Percentiles rank a stretch among this genome's conserved stretches.
Conservation (phyloP, 331 rosid genomes). For the Malus hybrid region DNA sequence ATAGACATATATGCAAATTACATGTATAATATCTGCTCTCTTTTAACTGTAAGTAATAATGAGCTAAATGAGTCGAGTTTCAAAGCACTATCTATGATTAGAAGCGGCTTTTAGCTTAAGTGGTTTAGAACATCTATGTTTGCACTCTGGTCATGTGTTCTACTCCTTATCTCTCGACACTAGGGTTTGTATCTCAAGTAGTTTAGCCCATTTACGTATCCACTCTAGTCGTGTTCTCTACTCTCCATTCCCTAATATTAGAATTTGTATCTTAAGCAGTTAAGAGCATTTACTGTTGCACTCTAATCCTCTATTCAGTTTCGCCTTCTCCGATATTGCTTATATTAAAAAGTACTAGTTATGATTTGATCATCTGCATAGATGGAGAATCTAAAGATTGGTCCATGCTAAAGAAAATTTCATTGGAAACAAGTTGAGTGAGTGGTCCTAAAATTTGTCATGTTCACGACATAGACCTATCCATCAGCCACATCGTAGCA, state of each 20-base stretch:
- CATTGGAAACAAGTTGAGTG: background rate
- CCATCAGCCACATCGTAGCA: background rate
- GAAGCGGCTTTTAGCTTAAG: background rate
- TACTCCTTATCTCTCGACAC: too few relatives aligned
- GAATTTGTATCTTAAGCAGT: too few relatives aligned
- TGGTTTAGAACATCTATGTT: background rate
- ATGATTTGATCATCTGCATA: background rate
- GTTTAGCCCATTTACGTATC: too few relatives aligned
- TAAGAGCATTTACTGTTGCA: background rate
- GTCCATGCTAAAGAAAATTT: constrained; percentile 2
- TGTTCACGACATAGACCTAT: background rate
- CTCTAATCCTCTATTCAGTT: background rate
- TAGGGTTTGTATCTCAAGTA: too few relatives aligned
- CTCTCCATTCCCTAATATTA: too few relatives aligned
- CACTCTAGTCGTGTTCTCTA: too few relatives aligned
- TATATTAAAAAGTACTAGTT: too few relatives aligned
- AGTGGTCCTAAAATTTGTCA: constrained; percentile 7
- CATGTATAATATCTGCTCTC: constrained; percentile 12
- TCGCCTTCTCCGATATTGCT: background rate
- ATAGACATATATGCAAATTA: constrained; percentile 13
- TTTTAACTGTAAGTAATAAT: constrained; percentile 12
- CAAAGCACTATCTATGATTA: background rate
- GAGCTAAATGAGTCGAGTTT: background rate
- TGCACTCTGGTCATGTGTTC: too few relatives aligned
- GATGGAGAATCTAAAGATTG: constrained; percentile 3